Percentiles rank a stretch among this genome's conserved stretches.
These are phyloP conservation scores for Coemansia sp. DNA, from an alignment of 192 early-diverging fungal genomes.

Conservation along the genomic window DNA sequence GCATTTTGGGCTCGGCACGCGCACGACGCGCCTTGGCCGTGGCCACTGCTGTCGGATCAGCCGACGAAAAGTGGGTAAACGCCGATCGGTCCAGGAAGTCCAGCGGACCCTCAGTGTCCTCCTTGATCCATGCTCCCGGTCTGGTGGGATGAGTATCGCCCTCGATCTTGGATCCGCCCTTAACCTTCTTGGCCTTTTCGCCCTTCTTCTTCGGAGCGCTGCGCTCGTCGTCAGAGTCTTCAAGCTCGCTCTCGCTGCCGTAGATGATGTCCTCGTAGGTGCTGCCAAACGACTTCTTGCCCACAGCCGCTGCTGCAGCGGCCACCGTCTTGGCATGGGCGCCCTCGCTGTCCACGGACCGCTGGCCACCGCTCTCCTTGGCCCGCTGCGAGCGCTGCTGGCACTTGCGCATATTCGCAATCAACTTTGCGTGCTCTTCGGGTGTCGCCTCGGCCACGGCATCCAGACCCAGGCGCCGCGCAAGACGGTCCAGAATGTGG, in stretches of 20 bases:
- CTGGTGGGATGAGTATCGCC: neutral
- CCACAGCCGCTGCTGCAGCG: constrained; percentile 32
- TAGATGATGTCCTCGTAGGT: constrained; percentile 88
- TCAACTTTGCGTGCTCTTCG: constrained; percentile 80
- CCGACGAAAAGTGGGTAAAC: constrained; percentile 60
- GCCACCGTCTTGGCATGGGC: constrained; percentile 40
- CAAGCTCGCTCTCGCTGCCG: constrained; percentile 89
- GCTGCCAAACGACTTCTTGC: constrained; percentile 61
- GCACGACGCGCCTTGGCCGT: constrained; percentile 37
- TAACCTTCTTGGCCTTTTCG: constrained; percentile 17
- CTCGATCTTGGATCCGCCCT: constrained; percentile 27
- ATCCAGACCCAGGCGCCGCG: constrained; percentile 76
- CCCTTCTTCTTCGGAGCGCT: constrained; percentile 41
- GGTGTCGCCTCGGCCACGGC: constrained; percentile 75
- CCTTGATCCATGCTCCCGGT: constrained; percentile 59
- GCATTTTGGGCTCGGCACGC: constrained; percentile 55
- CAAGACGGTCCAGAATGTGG: constrained; percentile 89
- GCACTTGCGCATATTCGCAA: constrained; percentile 90
- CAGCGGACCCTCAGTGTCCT: constrained; percentile 66
- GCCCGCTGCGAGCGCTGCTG: constrained; percentile 76
- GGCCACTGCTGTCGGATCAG: constrained; percentile 44
- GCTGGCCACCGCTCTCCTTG: constrained; percentile 33
- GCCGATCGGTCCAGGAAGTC: constrained; percentile 89
- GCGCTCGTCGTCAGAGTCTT: constrained; percentile 66
- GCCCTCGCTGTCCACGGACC: constrained; percentile 31